These are phyloP conservation scores for Eremochloa ophiuroides DNA, from an alignment of 176 grass and related monocot genomes.

Conservation along the genomic window DNA sequence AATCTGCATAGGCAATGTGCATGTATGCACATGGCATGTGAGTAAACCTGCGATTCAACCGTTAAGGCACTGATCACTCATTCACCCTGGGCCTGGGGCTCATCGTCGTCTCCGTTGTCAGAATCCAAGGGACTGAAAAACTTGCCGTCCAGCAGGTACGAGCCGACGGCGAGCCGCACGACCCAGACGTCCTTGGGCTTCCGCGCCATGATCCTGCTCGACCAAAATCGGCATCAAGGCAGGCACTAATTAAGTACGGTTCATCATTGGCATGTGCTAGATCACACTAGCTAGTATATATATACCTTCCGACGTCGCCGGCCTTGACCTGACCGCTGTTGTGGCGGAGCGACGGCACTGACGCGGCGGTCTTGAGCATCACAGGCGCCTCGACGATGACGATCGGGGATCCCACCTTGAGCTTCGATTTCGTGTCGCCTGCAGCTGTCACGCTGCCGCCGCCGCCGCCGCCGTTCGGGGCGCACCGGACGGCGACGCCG, in stretches of 20 bases:
- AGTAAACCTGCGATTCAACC: not conserved
- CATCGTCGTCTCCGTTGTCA: not conserved
- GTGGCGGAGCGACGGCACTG: constrained; percentile 65
- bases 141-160: constrained; percentile 75
- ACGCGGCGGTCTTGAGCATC: constrained; percentile 74
- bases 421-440: not conserved
- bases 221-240: not conserved
- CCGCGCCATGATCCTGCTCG: constrained; percentile 59
- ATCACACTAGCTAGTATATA: not conserved
- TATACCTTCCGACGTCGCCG: constrained; percentile 78
- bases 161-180: constrained; percentile 69
- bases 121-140: constrained; percentile 68
- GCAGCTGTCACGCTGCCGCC: not conserved
- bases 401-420: constrained; percentile 67
- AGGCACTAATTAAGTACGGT: not conserved
- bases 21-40: not conserved
- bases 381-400: constrained; percentile 50
- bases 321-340: constrained; percentile 68
- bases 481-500: constrained; percentile 20
- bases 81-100: not conserved
- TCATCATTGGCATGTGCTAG: not conserved
- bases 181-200: constrained; percentile 94
- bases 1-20: not conserved
- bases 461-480: not conserved
- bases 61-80: not conserved